Evolutionary conservation across 129 eudicot species (phyloP), one percentile per base, ranked within the genome.

Genomic region (Pulicaria dysenterica): DNA sequence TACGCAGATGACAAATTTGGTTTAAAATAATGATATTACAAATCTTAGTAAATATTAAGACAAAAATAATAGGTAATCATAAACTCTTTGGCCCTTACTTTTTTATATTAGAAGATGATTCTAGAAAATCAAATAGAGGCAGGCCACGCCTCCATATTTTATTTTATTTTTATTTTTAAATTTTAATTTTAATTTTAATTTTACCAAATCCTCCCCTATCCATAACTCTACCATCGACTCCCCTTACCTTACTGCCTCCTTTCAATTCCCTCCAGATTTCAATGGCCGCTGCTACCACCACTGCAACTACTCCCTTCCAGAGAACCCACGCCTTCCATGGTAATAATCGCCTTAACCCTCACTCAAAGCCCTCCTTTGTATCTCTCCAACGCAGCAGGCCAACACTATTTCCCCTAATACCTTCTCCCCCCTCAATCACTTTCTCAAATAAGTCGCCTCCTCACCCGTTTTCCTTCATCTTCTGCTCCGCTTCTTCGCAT

Each of bases 401-500:
- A 17, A 36, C 69, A 10, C 74, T 57, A 3, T 53, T 76, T 46
- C 74, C 70, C 15, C 78, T 63, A 5, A 3, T 73, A 5, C 61
- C 62, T 7, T 62, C 54, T 43, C 60, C 77, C 24, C 50, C 78
- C 5, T 53, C 74, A 60, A 38, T 61, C 54, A 37, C 63, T 17
- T 19, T 63, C 78, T 50, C 71, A 8, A 8, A 15, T 36, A 76
- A 38, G 43, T 47, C 57, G 46, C 46, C 68, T 45, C 80, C 61
- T 76, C 74, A 56, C 9, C 74, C 76, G 1, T 48, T 59, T 69
- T 48, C 24, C 0, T 49, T 60, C 24, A 39, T 46, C 7, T 53
- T 62, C 5, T 70, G 66, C 58, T 51, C 81, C 63, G 75, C 77
- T 34, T 69, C 81, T 45, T 77, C 81, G 38, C 75, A 67, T 8